phyloP scores from a whole-genome alignment of 2,329 filamentous ascomycete genomes.

The Arthroderma sp. region DNA sequence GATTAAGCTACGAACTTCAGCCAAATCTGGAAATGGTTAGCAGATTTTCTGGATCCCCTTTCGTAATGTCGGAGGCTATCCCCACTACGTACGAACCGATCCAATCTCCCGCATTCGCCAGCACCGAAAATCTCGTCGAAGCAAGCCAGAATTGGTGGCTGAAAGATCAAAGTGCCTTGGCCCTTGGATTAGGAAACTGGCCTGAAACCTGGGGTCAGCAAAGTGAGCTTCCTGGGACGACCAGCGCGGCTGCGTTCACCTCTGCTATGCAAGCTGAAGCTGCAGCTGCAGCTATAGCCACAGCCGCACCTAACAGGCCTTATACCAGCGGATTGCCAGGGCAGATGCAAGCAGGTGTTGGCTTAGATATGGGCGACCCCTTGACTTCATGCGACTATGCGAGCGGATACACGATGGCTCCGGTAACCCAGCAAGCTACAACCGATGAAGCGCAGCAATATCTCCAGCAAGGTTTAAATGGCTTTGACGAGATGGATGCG shows the following conservation, averaged over 20 bases:
- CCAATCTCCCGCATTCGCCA: slow-evolving; percentile 34
- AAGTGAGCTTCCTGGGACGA: background rate
- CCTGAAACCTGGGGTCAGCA: slow-evolving; percentile 4
- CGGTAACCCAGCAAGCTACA: background rate
- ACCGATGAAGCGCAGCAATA: background rate
- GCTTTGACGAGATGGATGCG: background rate
- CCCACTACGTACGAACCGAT: slow-evolving; percentile 1
- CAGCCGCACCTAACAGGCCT: too few relatives aligned
- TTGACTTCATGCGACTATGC: background rate
- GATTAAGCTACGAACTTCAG: too few relatives aligned
- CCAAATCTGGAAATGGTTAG: too few relatives aligned
- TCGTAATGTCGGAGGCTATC: background rate
- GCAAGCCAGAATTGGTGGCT: slow-evolving; percentile 55
- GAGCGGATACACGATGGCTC: background rate
- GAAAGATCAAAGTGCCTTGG: slow-evolving; percentile 48
- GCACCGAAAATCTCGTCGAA: slow-evolving; percentile 46
- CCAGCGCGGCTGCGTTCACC: too few relatives aligned
- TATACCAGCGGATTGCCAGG: too few relatives aligned
- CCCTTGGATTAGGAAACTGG: slow-evolving; percentile 48
- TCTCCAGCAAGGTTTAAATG: background rate
- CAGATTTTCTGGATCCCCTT: too few relatives aligned
- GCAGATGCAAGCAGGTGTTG: background rate
- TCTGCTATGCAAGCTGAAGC: too few relatives aligned
- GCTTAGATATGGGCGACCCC: background rate
- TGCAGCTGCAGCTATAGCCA: too few relatives aligned